Evolutionary conservation across 257 asterid species (phyloP).

Genomic region (Echium plantagineum): DNA sequence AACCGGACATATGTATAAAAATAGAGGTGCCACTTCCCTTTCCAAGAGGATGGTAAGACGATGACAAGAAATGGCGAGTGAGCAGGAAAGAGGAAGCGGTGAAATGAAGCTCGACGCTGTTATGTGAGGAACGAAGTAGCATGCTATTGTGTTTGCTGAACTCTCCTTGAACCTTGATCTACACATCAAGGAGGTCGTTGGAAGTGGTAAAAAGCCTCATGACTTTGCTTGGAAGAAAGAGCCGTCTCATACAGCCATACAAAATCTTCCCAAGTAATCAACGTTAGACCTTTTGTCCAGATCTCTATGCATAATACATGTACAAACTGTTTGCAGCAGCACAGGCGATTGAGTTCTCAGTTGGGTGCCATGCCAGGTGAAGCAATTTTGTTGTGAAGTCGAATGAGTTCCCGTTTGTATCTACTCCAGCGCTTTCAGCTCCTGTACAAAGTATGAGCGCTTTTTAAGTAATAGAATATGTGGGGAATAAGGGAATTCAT

Average conservation of each 20-base stretch:
- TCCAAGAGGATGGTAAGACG: conserved; percentile 17
- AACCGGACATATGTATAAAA: conserved; percentile 22
- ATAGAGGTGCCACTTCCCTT: conserved; percentile 20
- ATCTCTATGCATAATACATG: conserved; percentile 56
- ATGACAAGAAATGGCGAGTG: conserved; percentile 20
- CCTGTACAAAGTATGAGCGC: conserved; percentile 25
- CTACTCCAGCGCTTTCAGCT: conserved; percentile 52
- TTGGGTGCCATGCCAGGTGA: conserved; percentile 87
- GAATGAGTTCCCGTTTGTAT: conserved; percentile 58
- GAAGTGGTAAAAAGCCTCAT: conserved; percentile 22
- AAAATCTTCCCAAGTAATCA: conserved; percentile 20
- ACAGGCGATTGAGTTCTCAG: conserved; percentile 70
- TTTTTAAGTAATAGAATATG: too few species aligned
- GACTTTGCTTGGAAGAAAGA: conserved; percentile 17
- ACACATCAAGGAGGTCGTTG: conserved; percentile 26
- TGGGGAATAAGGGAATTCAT: too few species aligned
- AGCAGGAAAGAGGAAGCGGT: conserved; percentile 17
- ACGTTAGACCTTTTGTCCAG: not conserved
- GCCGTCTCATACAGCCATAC: conserved; percentile 21
- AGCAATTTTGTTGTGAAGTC: conserved; percentile 77
- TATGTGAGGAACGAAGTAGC: conserved; percentile 22
- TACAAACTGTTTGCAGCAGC: conserved; percentile 83
- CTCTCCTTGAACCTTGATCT: conserved; percentile 10
- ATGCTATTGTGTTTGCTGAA: conserved; percentile 16
- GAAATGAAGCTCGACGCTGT: conserved; percentile 10